Evolutionary conservation across 352 stramenopile species (phyloP).

Genomic region (Phytophthora pinifolia): DNA sequence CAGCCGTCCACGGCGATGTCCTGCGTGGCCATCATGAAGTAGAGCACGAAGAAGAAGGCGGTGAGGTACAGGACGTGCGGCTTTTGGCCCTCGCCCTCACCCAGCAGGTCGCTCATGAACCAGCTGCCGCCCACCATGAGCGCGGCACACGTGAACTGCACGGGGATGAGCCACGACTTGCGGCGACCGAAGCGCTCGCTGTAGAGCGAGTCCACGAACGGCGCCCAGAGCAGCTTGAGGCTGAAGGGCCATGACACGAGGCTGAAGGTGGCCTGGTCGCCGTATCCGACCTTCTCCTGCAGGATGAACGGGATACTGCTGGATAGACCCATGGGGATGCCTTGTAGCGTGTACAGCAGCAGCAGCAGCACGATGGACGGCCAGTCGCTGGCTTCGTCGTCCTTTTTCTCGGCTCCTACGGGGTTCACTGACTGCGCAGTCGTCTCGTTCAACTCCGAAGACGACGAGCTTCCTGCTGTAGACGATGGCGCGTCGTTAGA

Average conservation of each 20-base stretch:
- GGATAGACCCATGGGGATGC: slow-evolving; percentile 98
- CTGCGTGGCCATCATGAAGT: slow-evolving; percentile 99
- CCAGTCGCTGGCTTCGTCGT: slow-evolving; percentile 62
- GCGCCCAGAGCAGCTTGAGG: slow-evolving; percentile 99
- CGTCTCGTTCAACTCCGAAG: slow-evolving; percentile 13
- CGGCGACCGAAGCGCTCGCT: slow-evolving; percentile 89
- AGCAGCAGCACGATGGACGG: slow-evolving; percentile 92
- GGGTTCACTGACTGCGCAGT: slow-evolving; percentile 8
- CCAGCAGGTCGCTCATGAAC: slow-evolving; percentile 87
- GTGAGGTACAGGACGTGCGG: slow-evolving; percentile 94
- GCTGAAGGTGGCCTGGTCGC: slow-evolving; percentile 97
- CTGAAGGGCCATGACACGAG: slow-evolving; percentile 98
- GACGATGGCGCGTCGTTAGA: slow-evolving; percentile 8
- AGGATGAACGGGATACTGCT: slow-evolving; percentile 98
- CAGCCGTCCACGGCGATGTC: slow-evolving; percentile 99
- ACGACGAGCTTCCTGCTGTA: slow-evolving; percentile 20
- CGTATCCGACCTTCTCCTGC: slow-evolving; percentile 97
- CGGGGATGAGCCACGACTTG: slow-evolving; percentile 97
- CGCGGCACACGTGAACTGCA: slow-evolving; percentile 95
- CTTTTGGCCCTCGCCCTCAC: slow-evolving; percentile 70
- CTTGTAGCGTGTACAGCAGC: slow-evolving; percentile 98
- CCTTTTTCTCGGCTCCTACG: slow-evolving; percentile 18
- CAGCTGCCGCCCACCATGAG: slow-evolving; percentile 94
- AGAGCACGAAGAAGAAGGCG: slow-evolving; percentile 97
- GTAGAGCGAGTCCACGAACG: slow-evolving; percentile 96